Conservation (phyloP, 1,284 basidiomycete species). For the Pholiota adiposa region DNA sequence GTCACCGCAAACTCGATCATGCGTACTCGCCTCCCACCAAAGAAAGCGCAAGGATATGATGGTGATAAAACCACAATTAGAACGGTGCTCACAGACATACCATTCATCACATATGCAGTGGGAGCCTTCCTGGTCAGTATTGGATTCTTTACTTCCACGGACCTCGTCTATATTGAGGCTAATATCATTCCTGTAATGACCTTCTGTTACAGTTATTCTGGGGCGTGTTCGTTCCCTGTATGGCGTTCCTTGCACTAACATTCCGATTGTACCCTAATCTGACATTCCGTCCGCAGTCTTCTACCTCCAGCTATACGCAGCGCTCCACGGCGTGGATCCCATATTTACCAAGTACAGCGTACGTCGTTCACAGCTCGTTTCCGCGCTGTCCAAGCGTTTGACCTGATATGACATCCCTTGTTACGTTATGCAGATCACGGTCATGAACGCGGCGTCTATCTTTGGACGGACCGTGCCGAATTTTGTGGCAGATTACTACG, state of each 20-base stretch:
- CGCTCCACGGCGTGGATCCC: conserved; percentile 43
- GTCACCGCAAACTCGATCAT: conserved; percentile 38
- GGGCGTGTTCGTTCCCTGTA: conserved; percentile 25
- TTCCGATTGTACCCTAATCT: conserved; percentile 10
- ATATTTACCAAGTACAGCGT: conserved; percentile 54
- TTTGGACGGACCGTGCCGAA: conserved; percentile 51
- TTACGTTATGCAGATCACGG: conserved; percentile 34
- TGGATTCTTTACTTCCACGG: not conserved
- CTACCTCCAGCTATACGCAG: conserved; percentile 55
- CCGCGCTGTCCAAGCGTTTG: not conserved
- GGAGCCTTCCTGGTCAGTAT: conserved; percentile 42
- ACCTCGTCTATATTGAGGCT: conserved; percentile 3
- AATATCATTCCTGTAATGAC: not conserved
- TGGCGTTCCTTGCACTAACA: not conserved
- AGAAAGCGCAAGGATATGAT: conserved; percentile 28
- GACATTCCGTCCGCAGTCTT: conserved; percentile 46
- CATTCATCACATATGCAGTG: conserved; percentile 35
- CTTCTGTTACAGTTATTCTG: conserved; percentile 20
- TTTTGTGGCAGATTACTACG: conserved; percentile 45
- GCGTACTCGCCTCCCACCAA: conserved; percentile 39
- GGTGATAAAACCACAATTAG: conserved; percentile 19
- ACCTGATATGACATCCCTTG: not conserved
- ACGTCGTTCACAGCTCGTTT: conserved; percentile 22
- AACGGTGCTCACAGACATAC: conserved; percentile 23
- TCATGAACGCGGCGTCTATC: conserved; percentile 51